Percentiles rank a stretch among this genome's conserved stretches.
Evolutionary conservation across 495 filamentous ascomycete genomes (phyloP).

Genomic region (Xylaria curta): DNA sequence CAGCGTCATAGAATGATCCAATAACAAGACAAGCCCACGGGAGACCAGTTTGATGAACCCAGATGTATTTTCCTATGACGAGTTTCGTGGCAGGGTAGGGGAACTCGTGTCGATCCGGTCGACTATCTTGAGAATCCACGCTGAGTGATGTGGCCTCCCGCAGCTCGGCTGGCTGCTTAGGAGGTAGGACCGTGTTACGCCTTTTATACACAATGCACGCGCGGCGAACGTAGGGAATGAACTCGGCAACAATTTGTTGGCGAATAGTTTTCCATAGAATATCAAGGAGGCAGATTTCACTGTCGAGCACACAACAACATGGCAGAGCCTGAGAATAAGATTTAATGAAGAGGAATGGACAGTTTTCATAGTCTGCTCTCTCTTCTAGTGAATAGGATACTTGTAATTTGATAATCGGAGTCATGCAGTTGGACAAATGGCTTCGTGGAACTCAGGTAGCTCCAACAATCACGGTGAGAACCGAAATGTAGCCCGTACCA

Average conservation of each 20-base stretch:
- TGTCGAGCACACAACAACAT: background rate
- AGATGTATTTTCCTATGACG: conserved; percentile 33
- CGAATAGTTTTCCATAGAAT: background rate
- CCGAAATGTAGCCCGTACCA: background rate
- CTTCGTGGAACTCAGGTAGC: background rate
- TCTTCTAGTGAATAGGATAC: background rate
- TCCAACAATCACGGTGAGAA: background rate
- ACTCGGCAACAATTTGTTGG: background rate
- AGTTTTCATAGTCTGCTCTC: background rate
- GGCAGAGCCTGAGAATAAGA: background rate
- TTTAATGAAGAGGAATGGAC: background rate
- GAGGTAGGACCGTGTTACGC: background rate
- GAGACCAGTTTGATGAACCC: conserved; percentile 26
- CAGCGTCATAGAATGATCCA: conserved; percentile 41
- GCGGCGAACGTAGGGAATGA: background rate
- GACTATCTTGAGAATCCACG: conserved; percentile 31
- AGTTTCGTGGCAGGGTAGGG: conserved; percentile 42
- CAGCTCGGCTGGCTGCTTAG: conserved; percentile 13
- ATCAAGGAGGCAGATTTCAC: background rate
- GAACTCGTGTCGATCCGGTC: conserved; percentile 19
- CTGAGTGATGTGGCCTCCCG: conserved; percentile 25
- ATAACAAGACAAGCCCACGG: conserved; percentile 43
- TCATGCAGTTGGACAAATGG: background rate
- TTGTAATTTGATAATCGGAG: background rate
- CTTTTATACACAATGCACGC: background rate